These are phyloP conservation scores for Ramalina intermedia DNA, from an alignment of 495 filamentous ascomycete species.

Conservation along the genomic window DNA sequence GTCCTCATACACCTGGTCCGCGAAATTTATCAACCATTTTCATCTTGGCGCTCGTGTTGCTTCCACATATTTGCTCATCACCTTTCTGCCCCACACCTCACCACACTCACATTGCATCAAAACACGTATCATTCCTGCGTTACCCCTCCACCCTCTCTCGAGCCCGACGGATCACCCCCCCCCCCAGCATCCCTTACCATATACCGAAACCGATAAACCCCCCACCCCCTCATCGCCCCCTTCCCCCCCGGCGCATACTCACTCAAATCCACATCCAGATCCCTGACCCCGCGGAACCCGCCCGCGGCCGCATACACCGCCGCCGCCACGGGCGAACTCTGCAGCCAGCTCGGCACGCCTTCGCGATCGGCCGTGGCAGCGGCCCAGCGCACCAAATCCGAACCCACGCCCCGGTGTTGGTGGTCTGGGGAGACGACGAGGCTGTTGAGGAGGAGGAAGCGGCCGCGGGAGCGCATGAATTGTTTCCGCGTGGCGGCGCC, in stretches of 20 bases:
- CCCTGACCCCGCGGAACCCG: background rate
- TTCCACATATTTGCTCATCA: too few species aligned
- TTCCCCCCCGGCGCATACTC: background rate
- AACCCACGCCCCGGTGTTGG: constrained; percentile 31
- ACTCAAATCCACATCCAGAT: background rate
- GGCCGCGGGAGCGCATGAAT: background rate
- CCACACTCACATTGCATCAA: too few species aligned
- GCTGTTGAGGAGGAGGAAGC: constrained; percentile 1
- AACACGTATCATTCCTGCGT: too few species aligned
- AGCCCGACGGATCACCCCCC: too few species aligned
- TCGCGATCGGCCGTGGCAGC: background rate
- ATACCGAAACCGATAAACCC: background rate
- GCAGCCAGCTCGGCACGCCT: constrained; percentile 1
- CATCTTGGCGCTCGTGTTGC: too few species aligned
- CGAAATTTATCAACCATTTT: too few species aligned
- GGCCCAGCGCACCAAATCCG: constrained; percentile 19
- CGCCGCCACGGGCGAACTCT: background rate
- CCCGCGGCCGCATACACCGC: background rate
- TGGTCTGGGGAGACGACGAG: constrained; percentile 28
- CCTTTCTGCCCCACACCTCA: too few species aligned
- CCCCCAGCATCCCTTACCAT: background rate
- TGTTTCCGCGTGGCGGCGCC: too few species aligned
- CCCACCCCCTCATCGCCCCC: constrained; percentile 1
- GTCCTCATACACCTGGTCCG: too few species aligned
- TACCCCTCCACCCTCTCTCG: too few species aligned